phyloP scores from a whole-genome alignment of 768 basidiomycete genomes.

The Auricularia sp. region DNA sequence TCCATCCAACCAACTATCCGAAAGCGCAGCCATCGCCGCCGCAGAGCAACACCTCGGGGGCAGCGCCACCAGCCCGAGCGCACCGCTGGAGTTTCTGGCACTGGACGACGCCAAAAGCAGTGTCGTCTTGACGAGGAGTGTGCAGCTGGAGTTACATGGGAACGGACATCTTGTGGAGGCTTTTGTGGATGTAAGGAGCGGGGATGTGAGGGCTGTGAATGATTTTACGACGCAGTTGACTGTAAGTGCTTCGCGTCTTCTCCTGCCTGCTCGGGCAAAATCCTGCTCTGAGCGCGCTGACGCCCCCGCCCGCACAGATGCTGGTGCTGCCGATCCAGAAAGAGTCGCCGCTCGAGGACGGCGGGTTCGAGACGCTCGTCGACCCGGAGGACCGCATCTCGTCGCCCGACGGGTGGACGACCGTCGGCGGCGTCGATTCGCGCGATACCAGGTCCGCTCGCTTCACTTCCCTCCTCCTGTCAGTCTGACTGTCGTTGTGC shows the following conservation, averaged over 20 bases:
- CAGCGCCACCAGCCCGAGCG: slow-evolving; percentile 29
- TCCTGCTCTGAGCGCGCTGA: neutral
- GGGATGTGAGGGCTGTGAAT: slow-evolving; percentile 37
- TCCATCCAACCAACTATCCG: slow-evolving; percentile 25
- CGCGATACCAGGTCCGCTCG: neutral
- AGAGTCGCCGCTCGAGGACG: slow-evolving; percentile 33
- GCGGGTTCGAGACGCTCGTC: slow-evolving; percentile 36
- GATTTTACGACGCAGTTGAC: slow-evolving; percentile 41
- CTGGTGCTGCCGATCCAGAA: slow-evolving; percentile 41
- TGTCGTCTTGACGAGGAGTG: slow-evolving; percentile 28
- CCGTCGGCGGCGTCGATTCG: slow-evolving; percentile 23
- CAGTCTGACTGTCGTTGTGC: too few species aligned
- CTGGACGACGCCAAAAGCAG: slow-evolving; percentile 24
- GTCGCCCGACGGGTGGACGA: slow-evolving; percentile 51
- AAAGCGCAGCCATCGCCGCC: slow-evolving; percentile 25
- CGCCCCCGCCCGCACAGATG: slow-evolving; percentile 20
- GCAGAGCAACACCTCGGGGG: slow-evolving; percentile 31
- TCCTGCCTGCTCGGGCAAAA: neutral
- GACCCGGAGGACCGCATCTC: slow-evolving; percentile 44
- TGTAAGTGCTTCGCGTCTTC: slow-evolving; percentile 16
- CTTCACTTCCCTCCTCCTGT: too few species aligned
- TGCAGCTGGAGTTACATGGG: slow-evolving; percentile 21
- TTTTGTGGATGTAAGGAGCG: slow-evolving; percentile 45
- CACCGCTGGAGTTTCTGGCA: slow-evolving; percentile 32
- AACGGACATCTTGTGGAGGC: slow-evolving; percentile 30